Conservation (phyloP, 2,329 filamentous ascomycete species). For the Pyricularia grisea region DNA sequence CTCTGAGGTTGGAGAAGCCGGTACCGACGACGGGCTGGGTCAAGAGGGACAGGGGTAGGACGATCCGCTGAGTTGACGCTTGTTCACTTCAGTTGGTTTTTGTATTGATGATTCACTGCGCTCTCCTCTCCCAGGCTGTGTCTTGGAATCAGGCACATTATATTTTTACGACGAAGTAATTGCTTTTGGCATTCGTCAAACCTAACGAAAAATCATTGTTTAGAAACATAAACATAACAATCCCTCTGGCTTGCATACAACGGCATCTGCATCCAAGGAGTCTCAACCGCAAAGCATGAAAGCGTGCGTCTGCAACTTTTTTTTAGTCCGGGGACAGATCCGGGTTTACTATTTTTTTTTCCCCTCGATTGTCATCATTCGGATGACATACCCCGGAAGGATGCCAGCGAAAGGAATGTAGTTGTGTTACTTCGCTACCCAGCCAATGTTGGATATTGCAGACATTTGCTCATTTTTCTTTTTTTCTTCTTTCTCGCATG, state of each 20-base stretch:
- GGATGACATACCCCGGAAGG: neutral
- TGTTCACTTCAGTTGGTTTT: neutral
- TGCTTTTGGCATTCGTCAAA: neutral
- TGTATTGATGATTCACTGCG: neutral
- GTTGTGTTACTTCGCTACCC: neutral
- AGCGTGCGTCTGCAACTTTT: neutral
- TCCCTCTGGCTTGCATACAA: neutral
- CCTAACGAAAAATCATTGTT: neutral
- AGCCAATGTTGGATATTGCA: neutral
- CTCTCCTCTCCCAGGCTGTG: neutral
- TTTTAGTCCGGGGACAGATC: neutral
- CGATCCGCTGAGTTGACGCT: neutral
- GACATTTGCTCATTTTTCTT: neutral
- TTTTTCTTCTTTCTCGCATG: too few relatives aligned
- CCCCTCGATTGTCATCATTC: neutral
- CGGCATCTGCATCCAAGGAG: neutral
- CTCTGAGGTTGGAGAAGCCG: slow-evolving; percentile 55
- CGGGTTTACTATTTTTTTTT: neutral
- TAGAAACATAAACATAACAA: neutral
- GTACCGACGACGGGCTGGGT: slow-evolving; percentile 33
- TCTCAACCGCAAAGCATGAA: neutral
- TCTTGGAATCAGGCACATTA: neutral
- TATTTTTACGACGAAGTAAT: neutral
- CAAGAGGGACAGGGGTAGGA: slow-evolving; percentile 1
- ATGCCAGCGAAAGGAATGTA: neutral